Evolutionary conservation across 768 basidiomycete species (phyloP).

Genomic region (Termitomyces sp.): DNA sequence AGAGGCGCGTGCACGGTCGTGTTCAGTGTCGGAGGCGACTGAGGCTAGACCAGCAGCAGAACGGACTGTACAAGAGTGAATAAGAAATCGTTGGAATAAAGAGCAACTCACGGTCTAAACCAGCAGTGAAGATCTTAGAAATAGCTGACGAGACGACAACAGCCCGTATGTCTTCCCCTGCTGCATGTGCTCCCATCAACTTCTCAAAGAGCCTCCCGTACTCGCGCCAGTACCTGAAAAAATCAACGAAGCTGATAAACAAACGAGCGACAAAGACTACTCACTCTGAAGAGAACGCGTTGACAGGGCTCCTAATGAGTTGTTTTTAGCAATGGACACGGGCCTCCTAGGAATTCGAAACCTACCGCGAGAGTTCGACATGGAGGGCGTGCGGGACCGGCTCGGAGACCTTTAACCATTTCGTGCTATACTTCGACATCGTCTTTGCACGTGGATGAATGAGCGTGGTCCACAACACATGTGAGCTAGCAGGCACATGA

Average conservation of each 20-base stretch:
- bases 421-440: conserved; percentile 15
- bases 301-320: conserved; percentile 49
- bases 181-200: conserved; percentile 33
- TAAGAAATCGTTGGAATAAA: not conserved
- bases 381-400: conserved; percentile 39
- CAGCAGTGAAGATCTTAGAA: conserved; percentile 77
- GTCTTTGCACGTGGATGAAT: not conserved
- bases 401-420: conserved; percentile 45
- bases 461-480: not conserved
- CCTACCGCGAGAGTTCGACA: conserved; percentile 40
- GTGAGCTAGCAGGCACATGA: not conserved
- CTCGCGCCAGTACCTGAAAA: conserved; percentile 64
- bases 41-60: conserved; percentile 22
- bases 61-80: conserved; percentile 22
- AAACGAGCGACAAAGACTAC: not conserved
- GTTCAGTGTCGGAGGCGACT: conserved; percentile 15
- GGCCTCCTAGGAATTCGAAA: not conserved
- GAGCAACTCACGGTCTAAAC: conserved; percentile 62
- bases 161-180: conserved; percentile 50
- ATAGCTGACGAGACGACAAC: conserved; percentile 69
- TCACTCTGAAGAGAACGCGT: conserved; percentile 56
- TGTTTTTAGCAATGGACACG: not conserved
- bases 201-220: conserved; percentile 57
- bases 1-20: conserved; percentile 51
- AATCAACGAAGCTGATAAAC: not conserved